A percentile compares a stretch with the other conserved stretches of the same genome.
Conservation (phyloP, 2,329 filamentous ascomycete genomes). For the Fusarium domesticum region DNA sequence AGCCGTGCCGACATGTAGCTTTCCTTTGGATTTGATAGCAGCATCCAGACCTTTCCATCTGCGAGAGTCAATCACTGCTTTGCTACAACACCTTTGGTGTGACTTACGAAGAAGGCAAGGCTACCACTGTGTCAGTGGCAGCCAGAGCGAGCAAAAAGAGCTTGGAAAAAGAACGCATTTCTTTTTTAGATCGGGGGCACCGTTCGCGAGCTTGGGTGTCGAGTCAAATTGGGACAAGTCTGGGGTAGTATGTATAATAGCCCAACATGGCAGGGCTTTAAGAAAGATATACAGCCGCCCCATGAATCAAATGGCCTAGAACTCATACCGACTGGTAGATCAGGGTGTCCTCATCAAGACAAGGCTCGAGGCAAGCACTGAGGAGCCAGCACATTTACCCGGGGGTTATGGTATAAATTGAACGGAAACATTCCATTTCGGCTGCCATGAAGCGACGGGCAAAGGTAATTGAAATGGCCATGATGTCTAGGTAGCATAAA, state of each 20-base stretch:
- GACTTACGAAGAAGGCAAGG: neutral
- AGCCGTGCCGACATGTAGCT: conserved; percentile 54
- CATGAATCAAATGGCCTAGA: neutral
- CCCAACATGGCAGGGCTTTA: neutral
- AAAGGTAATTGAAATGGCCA: neutral
- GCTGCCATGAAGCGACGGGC: neutral
- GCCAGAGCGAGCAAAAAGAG: neutral
- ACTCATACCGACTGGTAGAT: too few relatives aligned
- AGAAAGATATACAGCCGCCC: neutral
- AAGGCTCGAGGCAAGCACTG: too few relatives aligned
- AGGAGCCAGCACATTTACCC: too few relatives aligned
- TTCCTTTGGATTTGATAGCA: conserved; percentile 27
- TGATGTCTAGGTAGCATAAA: neutral
- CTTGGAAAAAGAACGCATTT: conserved; percentile 1
- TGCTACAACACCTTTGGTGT: neutral
- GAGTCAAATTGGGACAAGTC: neutral
- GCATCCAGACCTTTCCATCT: conserved; percentile 18
- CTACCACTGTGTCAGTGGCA: neutral
- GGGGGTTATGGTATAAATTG: too few relatives aligned
- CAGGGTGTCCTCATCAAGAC: too few relatives aligned
- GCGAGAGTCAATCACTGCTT: too few relatives aligned
- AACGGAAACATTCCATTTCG: neutral
- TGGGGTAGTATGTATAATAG: neutral
- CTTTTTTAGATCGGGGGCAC: neutral
- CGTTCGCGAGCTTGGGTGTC: neutral